Conservation (phyloP, 306 rosid genomes). For the Lathyrus oleraceus region DNA sequence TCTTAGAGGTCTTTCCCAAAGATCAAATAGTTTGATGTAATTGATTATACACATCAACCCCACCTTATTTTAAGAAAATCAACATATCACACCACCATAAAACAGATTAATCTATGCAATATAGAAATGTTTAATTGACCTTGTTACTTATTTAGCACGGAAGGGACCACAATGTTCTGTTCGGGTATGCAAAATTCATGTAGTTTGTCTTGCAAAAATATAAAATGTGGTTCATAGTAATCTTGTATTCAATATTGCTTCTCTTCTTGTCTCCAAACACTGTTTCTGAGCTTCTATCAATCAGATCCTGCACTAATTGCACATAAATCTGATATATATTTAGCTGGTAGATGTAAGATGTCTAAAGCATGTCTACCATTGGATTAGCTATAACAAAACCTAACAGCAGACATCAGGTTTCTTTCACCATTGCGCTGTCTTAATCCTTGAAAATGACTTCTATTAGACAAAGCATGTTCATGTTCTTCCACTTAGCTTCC, state of each 20-base stretch:
- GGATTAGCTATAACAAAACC: conserved; percentile 1
- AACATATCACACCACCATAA: conserved; percentile 12
- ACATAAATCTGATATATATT: background rate
- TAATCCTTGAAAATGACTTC: conserved; percentile 8
- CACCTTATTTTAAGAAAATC: background rate
- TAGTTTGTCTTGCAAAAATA: background rate
- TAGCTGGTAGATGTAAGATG: conserved; percentile 23
- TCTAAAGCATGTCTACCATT: conserved; percentile 18
- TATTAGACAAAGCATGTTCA: conserved; percentile 33
- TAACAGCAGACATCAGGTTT: background rate
- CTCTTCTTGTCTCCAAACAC: background rate
- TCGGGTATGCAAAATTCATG: background rate
- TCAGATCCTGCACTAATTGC: background rate
- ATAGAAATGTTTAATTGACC: background rate
- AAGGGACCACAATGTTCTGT: background rate
- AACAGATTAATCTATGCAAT: too few species aligned
- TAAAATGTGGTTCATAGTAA: conserved; percentile 18
- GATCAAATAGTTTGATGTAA: background rate
- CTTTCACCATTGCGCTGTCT: background rate
- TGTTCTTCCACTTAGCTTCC: too few species aligned
- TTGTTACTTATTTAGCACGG: background rate
- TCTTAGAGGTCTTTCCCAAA: background rate
- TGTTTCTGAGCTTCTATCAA: background rate
- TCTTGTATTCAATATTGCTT: background rate
- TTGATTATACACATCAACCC: too few species aligned